phyloP scores from a whole-genome alignment of 441 rosid genomes.

The Cnidoscolus chayamansa region DNA sequence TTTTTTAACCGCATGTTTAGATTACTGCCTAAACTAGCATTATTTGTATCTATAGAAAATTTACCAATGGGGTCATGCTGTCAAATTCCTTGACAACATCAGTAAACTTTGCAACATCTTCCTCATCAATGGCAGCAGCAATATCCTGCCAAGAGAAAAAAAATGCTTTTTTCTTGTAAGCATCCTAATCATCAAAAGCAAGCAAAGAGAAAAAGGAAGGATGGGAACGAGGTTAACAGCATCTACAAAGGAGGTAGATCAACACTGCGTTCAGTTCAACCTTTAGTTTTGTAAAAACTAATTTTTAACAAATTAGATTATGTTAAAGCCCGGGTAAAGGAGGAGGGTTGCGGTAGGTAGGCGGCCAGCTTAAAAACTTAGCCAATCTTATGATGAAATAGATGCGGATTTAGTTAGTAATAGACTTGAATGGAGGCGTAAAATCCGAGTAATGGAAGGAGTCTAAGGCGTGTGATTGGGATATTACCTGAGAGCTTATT shows the following conservation, averaged over 20 bases:
- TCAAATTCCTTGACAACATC: conserved; percentile 88
- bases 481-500: no score
- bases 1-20: neutral
- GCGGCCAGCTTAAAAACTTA: no score
- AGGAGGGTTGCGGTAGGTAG: no score
- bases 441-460: no score
- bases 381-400: no score
- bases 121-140: conserved; percentile 84
- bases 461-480: no score
- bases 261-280: neutral
- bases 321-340: no score
- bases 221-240: neutral
- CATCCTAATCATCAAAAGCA: neutral
- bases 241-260: neutral
- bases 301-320: neutral
- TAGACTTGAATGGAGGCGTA: no score
- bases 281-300: neutral
- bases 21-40: neutral
- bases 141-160: conserved; percentile 52
- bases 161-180: neutral
- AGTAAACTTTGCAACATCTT: conserved; percentile 80
- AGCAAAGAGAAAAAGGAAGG: neutral
- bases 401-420: no score
- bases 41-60: neutral
- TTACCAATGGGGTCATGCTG: conserved; percentile 97